Conservation (phyloP, 2,329 filamentous ascomycete genomes). For the Ceratocystis harringtonii region DNA sequence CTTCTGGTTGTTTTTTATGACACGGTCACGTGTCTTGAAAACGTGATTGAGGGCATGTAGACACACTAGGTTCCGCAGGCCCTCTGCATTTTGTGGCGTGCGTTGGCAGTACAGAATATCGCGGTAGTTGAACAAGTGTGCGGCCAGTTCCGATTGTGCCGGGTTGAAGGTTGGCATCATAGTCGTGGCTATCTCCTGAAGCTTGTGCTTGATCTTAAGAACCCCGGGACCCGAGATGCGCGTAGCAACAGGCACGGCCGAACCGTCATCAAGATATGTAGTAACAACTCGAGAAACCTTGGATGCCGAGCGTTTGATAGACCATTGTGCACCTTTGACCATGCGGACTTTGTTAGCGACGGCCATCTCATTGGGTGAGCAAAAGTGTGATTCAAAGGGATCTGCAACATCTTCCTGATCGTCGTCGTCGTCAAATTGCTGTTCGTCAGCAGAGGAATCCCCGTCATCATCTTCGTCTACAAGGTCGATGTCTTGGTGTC, state of each 20-base stretch:
- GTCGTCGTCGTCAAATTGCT: slow-evolving; percentile 28
- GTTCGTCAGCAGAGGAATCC: slow-evolving; percentile 24
- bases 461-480: slow-evolving; percentile 29
- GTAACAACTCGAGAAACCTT: slow-evolving; percentile 35
- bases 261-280: slow-evolving; percentile 30
- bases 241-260: slow-evolving; percentile 12
- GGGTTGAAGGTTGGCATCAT: slow-evolving; percentile 43
- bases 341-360: slow-evolving; percentile 39
- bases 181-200: slow-evolving; percentile 40
- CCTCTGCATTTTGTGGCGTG: slow-evolving; percentile 50
- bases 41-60: slow-evolving; percentile 85
- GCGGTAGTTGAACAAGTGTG: slow-evolving; percentile 64
- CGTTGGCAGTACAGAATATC: slow-evolving; percentile 67
- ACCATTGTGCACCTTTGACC: slow-evolving; percentile 37
- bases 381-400: slow-evolving; percentile 72
- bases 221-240: slow-evolving; percentile 29
- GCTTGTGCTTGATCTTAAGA: slow-evolving; percentile 54
- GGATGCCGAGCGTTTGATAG: slow-evolving; percentile 31
- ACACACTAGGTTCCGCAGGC: slow-evolving; percentile 56
- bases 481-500: slow-evolving; percentile 27
- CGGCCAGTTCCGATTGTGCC: slow-evolving; percentile 50
- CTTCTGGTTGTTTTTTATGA: slow-evolving; percentile 83
- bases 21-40: slow-evolving; percentile 81
- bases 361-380: slow-evolving; percentile 46
- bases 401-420: slow-evolving; percentile 44